Conservation (phyloP, 108 stramenopile genomes). For the Pelagomonas calceolata region DNA sequence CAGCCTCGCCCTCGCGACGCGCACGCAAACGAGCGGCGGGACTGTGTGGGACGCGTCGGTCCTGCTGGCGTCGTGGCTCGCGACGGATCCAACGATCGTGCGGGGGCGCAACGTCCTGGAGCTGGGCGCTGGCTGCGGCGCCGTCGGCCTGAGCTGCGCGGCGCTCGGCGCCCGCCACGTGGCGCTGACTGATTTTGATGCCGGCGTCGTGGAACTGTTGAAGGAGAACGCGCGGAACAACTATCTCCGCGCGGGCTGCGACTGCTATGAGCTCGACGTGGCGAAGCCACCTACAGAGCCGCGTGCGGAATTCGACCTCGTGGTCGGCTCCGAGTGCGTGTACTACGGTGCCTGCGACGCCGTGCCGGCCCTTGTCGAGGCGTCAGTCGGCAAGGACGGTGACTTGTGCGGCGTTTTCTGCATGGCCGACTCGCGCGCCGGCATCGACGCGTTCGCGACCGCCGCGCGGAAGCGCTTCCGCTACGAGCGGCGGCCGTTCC, state of each 20-base stretch:
- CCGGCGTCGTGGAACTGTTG: background rate
- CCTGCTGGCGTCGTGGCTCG: background rate
- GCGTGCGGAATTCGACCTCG: background rate
- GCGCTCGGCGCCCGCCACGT: background rate
- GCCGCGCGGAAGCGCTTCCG: background rate
- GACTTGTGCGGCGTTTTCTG: background rate
- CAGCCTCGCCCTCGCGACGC: background rate
- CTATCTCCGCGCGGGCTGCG: background rate
- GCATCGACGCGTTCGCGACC: background rate
- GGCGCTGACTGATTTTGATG: background rate
- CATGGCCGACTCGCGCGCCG: background rate
- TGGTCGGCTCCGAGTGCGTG: slow-evolving; percentile 1
- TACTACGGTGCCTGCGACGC: background rate
- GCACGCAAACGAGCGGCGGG: background rate
- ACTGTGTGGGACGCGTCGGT: background rate
- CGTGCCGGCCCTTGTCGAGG: background rate
- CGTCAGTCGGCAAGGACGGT: background rate
- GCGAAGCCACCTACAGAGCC: too few species aligned
- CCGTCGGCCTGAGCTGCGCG: background rate
- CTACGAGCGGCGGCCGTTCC: background rate
- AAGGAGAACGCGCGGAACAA: background rate
- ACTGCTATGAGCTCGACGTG: background rate
- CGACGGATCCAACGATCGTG: background rate
- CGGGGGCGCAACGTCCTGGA: background rate
- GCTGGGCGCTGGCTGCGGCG: background rate